These are phyloP conservation scores for Lophium mytilinum DNA, from an alignment of 495 filamentous ascomycete genomes.

Conservation along the genomic window DNA sequence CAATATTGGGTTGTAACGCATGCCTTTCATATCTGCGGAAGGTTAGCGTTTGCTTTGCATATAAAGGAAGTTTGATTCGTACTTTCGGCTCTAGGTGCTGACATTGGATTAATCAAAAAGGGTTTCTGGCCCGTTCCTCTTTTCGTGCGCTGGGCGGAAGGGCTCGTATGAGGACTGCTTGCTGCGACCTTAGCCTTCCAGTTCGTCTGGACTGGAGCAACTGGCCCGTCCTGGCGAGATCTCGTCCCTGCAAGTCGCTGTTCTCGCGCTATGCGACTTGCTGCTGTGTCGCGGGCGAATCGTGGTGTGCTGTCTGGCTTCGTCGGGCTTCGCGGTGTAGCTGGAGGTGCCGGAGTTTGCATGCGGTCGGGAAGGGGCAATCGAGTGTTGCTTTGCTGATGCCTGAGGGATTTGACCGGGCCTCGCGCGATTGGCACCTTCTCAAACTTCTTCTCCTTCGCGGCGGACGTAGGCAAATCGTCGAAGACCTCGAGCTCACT, in stretches of 20 bases:
- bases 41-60: slow-evolving; percentile 17
- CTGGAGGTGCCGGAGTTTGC: slow-evolving; percentile 46
- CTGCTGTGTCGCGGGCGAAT: slow-evolving; percentile 90
- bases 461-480: slow-evolving; percentile 81
- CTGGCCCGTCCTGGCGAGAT: slow-evolving; percentile 41
- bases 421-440: slow-evolving; percentile 68
- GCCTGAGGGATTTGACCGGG: slow-evolving; percentile 49
- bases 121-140: slow-evolving; percentile 50
- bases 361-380: slow-evolving; percentile 21
- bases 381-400: slow-evolving; percentile 23
- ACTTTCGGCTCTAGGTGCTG: slow-evolving; percentile 57
- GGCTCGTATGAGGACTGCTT: slow-evolving; percentile 45
- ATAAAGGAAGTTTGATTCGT: slow-evolving; percentile 32
- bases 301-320: slow-evolving; percentile 56
- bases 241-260: slow-evolving; percentile 44
- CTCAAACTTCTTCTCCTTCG: slow-evolving; percentile 70
- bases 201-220: slow-evolving; percentile 62
- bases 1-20: slow-evolving; percentile 82
- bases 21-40: slow-evolving; percentile 70
- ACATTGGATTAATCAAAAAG: slow-evolving; percentile 64
- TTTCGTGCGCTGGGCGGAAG: slow-evolving; percentile 49
- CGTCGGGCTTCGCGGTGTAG: slow-evolving; percentile 42
- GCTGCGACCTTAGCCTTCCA: slow-evolving; percentile 69
- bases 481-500: slow-evolving; percentile 89
- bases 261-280: slow-evolving; percentile 81